phyloP scores from a whole-genome alignment of 495 filamentous ascomycete species.

The Aspergillus indologenus region DNA sequence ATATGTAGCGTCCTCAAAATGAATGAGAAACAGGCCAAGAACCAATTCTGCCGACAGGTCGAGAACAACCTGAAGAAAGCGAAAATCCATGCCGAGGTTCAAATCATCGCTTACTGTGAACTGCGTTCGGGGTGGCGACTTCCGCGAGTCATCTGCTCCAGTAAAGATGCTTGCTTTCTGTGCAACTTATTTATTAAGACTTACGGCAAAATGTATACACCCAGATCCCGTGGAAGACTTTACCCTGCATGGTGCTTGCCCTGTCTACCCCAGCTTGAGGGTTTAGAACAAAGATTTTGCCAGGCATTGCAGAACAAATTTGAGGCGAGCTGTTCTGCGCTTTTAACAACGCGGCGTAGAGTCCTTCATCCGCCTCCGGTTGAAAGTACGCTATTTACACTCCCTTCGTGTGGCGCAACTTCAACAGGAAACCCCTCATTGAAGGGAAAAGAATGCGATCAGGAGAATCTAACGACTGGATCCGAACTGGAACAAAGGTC shows the following conservation, averaged over 20 bases:
- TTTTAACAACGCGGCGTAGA: slow-evolving; percentile 6
- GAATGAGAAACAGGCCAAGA: slow-evolving; percentile 4
- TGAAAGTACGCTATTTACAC: slow-evolving; percentile 15
- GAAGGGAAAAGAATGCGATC: no score
- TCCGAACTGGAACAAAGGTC: no score
- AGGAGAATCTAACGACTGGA: no score
- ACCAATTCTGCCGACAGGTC: slow-evolving; percentile 11
- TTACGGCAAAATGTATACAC: slow-evolving; percentile 8
- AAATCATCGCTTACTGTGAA: slow-evolving; percentile 39
- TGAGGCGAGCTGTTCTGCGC: slow-evolving; percentile 1
- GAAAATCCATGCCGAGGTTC: slow-evolving; percentile 40
- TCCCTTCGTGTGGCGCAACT: slow-evolving; percentile 10
- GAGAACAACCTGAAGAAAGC: slow-evolving; percentile 3
- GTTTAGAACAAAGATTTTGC: slow-evolving; percentile 6
- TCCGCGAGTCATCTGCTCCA: slow-evolving; percentile 18
- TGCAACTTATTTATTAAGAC: slow-evolving; percentile 12
- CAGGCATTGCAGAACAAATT: slow-evolving; percentile 5
- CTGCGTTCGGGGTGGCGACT: slow-evolving; percentile 16
- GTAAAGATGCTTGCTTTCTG: slow-evolving; percentile 20
- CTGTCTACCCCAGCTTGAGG: slow-evolving; percentile 12
- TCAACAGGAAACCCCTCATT: neutral
- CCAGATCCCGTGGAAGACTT: slow-evolving; percentile 13
- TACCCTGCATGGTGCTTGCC: slow-evolving; percentile 19
- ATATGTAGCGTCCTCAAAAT: slow-evolving; percentile 1
- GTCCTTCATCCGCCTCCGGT: slow-evolving; percentile 3